Base-by-base conservation (phyloP, 2,329 filamentous ascomycete species). In the Nigrospora osmanthi region DNA sequence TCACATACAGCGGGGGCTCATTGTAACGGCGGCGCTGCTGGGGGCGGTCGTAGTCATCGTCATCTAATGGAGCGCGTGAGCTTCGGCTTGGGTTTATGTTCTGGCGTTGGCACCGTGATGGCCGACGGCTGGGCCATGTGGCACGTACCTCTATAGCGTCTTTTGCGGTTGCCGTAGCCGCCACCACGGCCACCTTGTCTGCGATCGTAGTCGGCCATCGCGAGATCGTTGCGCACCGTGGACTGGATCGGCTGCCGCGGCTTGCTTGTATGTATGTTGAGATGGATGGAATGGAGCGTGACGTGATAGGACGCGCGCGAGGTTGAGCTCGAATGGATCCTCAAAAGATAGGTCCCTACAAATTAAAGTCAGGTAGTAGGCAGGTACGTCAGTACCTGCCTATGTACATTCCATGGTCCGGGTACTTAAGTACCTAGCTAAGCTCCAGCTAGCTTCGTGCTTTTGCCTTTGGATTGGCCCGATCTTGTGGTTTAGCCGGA, bases 41-140 rank as follows among this genome's bases (percentile, higher is more conserved):
- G 54, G 86, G 80, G 56, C 83, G 78, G 59, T 91, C 85, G 57
- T 81, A 78, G 47, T 89, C 82, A 56, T 94, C 86, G 53, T 93
- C 86, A 53, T 93, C 87, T 57, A 46, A 34, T 31, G 36, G 38
- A 47, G 15, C 23, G 23, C 23, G 23, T 44, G 44, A 28, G 23
- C 7, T 28, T 28, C 23, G 23, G 5, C 23, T 28, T 28, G 4
- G 23, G 23, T 28, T n/a, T 23, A 14, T 12, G 16, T 41, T 13
- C 16, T n/a, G 4, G 15, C 16, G 31, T 16, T 5, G 4, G 13
- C 11, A n/a, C 10, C 31, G 16, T 19, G 9, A 15, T 11, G 6
- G 16, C 17, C 12, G 3, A 33, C 11, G 11, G 11, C 12, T 14
- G 31, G 39, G 40, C 31, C 30, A 46, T 33, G 15, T 17, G 40